These are phyloP conservation scores for Trichosanthes truncata DNA, from an alignment of 306 rosid species.

Conservation along the genomic window DNA sequence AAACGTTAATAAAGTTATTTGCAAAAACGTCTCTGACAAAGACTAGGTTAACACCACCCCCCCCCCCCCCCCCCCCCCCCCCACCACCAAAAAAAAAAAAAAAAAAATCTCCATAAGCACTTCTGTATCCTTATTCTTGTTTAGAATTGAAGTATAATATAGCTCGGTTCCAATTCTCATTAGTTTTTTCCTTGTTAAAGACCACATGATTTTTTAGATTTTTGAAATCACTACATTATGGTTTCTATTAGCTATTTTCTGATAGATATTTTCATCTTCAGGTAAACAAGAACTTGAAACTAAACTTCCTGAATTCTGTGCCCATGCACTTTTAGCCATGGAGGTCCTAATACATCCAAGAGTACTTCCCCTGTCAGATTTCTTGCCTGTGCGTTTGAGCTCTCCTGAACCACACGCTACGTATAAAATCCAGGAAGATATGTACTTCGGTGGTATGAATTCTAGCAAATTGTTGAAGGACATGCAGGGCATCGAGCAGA, in stretches of 20 bases:
- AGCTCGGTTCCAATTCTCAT: neutral
- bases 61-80: no score
- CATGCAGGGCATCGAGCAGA: slow-evolving; percentile 16
- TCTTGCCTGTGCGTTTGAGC: slow-evolving; percentile 14
- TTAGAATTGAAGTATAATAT: neutral
- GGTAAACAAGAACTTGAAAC: slow-evolving; percentile 68
- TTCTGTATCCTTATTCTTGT: neutral
- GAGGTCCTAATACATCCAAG: slow-evolving; percentile 93
- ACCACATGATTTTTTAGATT: neutral
- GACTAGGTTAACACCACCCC: no score
- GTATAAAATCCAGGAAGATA: slow-evolving; percentile 19
- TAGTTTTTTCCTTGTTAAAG: neutral
- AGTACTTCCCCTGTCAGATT: slow-evolving; percentile 49
- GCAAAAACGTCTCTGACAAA: no score
- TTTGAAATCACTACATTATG: neutral
- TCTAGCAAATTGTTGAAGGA: slow-evolving; percentile 20
- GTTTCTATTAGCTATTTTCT: neutral
- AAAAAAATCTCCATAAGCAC: neutral
- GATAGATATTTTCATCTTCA: slow-evolving; percentile 22
- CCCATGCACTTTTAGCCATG: slow-evolving; percentile 68
- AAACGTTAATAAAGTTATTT: no score
- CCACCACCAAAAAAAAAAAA: no score
- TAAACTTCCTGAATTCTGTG: slow-evolving; percentile 66
- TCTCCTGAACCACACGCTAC: slow-evolving; percentile 19
- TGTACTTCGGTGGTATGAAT: slow-evolving; percentile 16